These are phyloP conservation scores for Cocos nucifera DNA, from an alignment of 176 grass and related monocot genomes.

Conservation along the genomic window DNA sequence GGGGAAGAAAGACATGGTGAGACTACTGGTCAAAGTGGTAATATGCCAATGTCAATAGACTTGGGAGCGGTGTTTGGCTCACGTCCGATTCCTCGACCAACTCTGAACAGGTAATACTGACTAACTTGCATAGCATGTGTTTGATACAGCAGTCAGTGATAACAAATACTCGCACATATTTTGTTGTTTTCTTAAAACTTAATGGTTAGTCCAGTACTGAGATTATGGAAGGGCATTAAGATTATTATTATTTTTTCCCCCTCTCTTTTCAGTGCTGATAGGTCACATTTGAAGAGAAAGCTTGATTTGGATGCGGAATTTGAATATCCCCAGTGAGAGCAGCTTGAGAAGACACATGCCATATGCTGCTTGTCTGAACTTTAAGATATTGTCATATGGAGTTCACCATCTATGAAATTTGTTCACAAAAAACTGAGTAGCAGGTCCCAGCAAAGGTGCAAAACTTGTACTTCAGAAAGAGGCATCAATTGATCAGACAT, in stretches of 20 bases:
- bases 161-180: not conserved
- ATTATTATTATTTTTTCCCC: constrained; percentile 5
- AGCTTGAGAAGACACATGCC: not conserved
- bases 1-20: constrained; percentile 42
- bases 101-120: constrained; percentile 57
- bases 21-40: constrained; percentile 49
- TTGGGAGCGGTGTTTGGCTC: constrained; percentile 80
- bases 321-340: constrained; percentile 47
- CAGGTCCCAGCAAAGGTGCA: no score
- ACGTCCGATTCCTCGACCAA: constrained; percentile 65
- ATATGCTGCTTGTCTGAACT: no score
- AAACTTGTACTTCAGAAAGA: no score
- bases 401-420: no score
- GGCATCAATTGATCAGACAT: no score
- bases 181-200: not conserved
- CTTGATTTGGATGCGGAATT: constrained; percentile 92
- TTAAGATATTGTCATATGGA: no score
- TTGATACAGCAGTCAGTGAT: not conserved
- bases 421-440: no score
- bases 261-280: constrained; percentile 64
- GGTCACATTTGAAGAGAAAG: constrained; percentile 79
- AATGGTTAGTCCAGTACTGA: not conserved
- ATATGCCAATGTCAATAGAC: constrained; percentile 93
- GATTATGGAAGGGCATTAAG: not conserved
- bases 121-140: not conserved